Evolutionary conservation across 2,329 filamentous ascomycete species (phyloP), one percentile per base, ranked within the genome.

Genomic region (Tolypocladium inflatum): DNA sequence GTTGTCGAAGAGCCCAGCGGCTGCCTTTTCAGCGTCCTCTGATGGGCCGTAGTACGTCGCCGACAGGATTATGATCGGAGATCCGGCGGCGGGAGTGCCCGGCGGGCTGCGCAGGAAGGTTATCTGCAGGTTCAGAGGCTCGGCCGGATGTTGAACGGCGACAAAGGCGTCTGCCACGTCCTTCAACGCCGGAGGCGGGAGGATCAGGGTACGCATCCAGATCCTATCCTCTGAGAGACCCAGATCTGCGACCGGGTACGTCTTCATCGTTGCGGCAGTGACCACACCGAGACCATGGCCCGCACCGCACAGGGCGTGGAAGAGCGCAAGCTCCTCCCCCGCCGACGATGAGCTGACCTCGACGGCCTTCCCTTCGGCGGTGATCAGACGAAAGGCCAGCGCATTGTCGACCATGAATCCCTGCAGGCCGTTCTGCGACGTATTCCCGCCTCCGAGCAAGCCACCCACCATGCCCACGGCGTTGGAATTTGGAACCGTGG

Each of bases 281-380:
- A 74, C 63, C 6, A 73, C 64, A 1, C 70, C 67, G 0, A 74
- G 56, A 0, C 73, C 72, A 26, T 70, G 69, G 0, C 72, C 72
- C 7, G 67, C 71, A 2, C 72, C 72, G 19, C 70, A 63, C 1
- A 74, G 61, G 2, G 63, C 63, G 11, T 69, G 60, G 60, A 70
- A 74, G 0, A 74, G 59, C 0, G 58, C 57, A 9, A 62, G 61
- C 2, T 72, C 68, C 2, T 66, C 65, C 1, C 60, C 64, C 0
- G 57, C 59, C 0, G 65, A 68, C 1, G 63, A 58, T 2, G 58
- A 26, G 19, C 56, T 59, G 0, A 69, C 56, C 1, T 66, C 60
- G 0, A 67, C 4, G 0, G 61, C 3, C 0, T 63, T 55, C 0
- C 65, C 65, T 4, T 53, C 33, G 1, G 64, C 61, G 0, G 67